phyloP scores from a whole-genome alignment of 2,329 filamentous ascomycete genomes.

The Fusarium miscanthi region DNA sequence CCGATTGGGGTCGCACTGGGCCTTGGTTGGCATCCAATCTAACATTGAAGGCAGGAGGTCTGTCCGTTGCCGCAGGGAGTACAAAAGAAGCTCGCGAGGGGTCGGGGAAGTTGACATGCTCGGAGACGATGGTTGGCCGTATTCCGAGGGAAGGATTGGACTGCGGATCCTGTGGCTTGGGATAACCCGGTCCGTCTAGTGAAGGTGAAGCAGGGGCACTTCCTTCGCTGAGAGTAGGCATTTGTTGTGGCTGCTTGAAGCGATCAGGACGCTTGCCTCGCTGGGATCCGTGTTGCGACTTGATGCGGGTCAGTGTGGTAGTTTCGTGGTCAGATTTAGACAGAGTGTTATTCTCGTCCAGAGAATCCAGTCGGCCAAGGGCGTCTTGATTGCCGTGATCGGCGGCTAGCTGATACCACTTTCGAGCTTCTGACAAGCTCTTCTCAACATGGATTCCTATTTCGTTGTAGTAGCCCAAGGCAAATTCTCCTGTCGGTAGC shows the following conservation, averaged over 20 bases:
- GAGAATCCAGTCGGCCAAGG: conserved; percentile 80
- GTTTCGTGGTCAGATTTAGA: conserved; percentile 94
- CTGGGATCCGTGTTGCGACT: conserved; percentile 79
- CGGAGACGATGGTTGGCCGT: conserved; percentile 53
- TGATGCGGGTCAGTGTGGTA: conserved; percentile 88
- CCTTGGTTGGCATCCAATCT: conserved; percentile 55
- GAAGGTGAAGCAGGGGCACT: conserved; percentile 47
- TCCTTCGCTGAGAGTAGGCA: conserved; percentile 64
- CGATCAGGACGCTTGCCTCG: conserved; percentile 70
- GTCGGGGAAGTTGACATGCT: conserved; percentile 59
- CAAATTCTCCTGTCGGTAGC: conserved; percentile 92
- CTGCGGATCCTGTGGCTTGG: conserved; percentile 35
- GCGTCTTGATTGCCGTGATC: conserved; percentile 95
- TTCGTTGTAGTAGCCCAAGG: conserved; percentile 96
- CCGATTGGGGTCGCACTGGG: conserved; percentile 61
- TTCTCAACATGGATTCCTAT: conserved; percentile 93
- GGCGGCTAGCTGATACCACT: conserved; percentile 91
- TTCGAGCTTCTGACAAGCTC: conserved; percentile 82
- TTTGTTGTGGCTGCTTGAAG: conserved; percentile 61
- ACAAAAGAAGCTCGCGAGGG: conserved; percentile 55
- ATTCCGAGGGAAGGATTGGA: conserved; percentile 54
- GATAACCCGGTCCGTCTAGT: conserved; percentile 33
- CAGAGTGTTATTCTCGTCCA: conserved; percentile 83
- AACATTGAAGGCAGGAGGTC: conserved; percentile 63
- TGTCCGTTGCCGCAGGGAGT: conserved; percentile 46